These are phyloP conservation scores for Lachancea waltii DNA, from an alignment of 805 yeast genomes.

Conservation along the genomic window DNA sequence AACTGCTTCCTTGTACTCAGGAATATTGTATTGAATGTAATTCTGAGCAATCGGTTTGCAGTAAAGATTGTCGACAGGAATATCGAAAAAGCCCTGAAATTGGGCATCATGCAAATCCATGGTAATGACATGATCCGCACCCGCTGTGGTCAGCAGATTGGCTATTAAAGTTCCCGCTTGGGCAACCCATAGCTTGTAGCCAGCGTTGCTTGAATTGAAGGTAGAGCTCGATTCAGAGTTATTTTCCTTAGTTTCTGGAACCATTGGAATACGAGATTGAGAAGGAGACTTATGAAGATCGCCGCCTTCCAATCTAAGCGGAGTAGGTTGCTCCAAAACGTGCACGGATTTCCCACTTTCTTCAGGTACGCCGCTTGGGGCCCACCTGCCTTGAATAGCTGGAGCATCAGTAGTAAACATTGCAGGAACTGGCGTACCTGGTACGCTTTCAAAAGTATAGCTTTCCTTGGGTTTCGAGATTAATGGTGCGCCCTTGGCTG, in stretches of 20 bases:
- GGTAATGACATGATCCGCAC: constrained; percentile 93
- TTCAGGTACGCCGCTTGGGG: background rate
- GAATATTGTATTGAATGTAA: constrained; percentile 70
- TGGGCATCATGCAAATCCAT: constrained; percentile 98
- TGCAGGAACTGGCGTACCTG: constrained; percentile 41
- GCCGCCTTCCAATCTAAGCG: constrained; percentile 4
- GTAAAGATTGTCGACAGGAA: constrained; percentile 91
- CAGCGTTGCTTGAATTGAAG: constrained; percentile 43
- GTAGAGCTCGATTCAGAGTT: constrained; percentile 25
- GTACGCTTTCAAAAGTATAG: constrained; percentile 46
- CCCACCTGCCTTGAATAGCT: too few species aligned
- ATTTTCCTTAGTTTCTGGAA: constrained; percentile 31
- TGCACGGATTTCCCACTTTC: constrained; percentile 6
- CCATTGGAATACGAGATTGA: constrained; percentile 32
- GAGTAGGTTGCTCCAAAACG: constrained; percentile 13
- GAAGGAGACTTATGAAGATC: constrained; percentile 18
- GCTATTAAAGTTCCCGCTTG: constrained; percentile 93
- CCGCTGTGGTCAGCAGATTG: constrained; percentile 78
- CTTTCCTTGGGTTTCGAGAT: constrained; percentile 34
- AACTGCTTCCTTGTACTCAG: constrained; percentile 76
- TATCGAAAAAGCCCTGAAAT: constrained; percentile 94
- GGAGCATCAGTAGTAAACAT: constrained; percentile 17
- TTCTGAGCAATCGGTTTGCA: constrained; percentile 83
- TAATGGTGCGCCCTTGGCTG: constrained; percentile 68
- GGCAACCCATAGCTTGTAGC: constrained; percentile 91